Conservation (phyloP, 1,284 basidiomycete genomes). For the Trametes polyzona region DNA sequence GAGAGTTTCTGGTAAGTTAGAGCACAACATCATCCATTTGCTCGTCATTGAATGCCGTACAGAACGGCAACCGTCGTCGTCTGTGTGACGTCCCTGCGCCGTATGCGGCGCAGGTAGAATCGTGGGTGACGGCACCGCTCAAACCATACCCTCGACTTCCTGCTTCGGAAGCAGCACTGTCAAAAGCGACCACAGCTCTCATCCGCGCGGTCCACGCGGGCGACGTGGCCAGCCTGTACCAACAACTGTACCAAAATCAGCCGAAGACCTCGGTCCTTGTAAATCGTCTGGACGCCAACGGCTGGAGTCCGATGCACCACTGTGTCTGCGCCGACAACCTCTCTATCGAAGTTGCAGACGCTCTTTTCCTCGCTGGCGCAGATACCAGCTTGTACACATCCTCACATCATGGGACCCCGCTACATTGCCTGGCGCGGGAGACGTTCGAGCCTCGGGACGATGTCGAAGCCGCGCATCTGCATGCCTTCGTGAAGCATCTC, state of each 20-base stretch:
- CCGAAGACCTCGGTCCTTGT: slow-evolving; percentile 33
- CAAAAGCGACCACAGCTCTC: slow-evolving; percentile 35
- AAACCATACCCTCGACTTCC: slow-evolving; percentile 12
- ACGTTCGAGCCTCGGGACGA: slow-evolving; percentile 42
- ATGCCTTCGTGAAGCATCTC: slow-evolving; percentile 65
- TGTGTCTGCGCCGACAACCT: slow-evolving; percentile 59
- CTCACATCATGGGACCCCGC: slow-evolving; percentile 64
- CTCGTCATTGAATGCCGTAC: slow-evolving; percentile 3
- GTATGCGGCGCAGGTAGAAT: slow-evolving; percentile 18
- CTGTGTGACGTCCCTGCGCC: slow-evolving; percentile 27
- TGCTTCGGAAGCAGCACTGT: slow-evolving; percentile 17
- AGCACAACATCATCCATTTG: neutral
- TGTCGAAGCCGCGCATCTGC: slow-evolving; percentile 47
- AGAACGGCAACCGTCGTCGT: slow-evolving; percentile 32
- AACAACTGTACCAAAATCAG: slow-evolving; percentile 28
- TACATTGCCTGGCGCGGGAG: slow-evolving; percentile 69
- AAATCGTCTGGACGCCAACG: slow-evolving; percentile 64
- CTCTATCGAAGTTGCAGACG: slow-evolving; percentile 64
- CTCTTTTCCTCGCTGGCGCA: slow-evolving; percentile 72
- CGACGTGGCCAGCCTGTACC: slow-evolving; percentile 35
- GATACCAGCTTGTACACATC: slow-evolving; percentile 72
- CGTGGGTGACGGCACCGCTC: slow-evolving; percentile 13
- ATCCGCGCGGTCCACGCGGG: slow-evolving; percentile 19
- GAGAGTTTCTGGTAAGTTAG: slow-evolving; percentile 53
- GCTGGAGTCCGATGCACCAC: slow-evolving; percentile 74